Evolutionary conservation across 2,329 filamentous ascomycete genomes (phyloP), one percentile per base, ranked within the genome.

Genomic region (Simplicillium sp.): DNA sequence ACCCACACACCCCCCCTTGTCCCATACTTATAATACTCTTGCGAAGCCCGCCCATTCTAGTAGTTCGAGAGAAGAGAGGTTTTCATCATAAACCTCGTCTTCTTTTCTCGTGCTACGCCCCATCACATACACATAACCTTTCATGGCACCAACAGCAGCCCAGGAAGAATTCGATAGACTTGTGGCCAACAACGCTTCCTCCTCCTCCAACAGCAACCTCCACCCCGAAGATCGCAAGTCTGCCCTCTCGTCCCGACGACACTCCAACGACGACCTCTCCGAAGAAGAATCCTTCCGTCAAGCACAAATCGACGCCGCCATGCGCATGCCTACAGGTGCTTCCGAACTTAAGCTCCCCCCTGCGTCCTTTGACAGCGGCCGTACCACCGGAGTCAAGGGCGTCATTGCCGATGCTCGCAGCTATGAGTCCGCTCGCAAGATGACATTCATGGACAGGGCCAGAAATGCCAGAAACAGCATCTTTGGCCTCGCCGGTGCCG

Each of bases 351-450:
- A 71, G 54, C 75, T 84, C 45, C 78, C 78, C 12, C 77, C 76
- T 9, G 66, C 67, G 11, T 72, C 69, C 42, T 82, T 82, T 54
- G 77, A 85, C 58, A 77, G 68, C 40, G 80, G 82, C 43, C 75
- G 78, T 49, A 80, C 84, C 50, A 90, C 85, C 3, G 86, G 86
- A 36, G 85, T 88, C 50, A 90, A 90, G 67, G 86, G 86, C 47
- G 86, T 92, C 60, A 90, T 92, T 54, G 84, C 85, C 51, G 86
- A 92, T 57, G 86, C 86, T 31, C 74, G 84, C 54, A 79, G 80
- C 53, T 90, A 83, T 60, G 82, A 87, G 63, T 70, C 76, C 53
- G 82, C 83, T 11, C 71, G 73, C 50, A 70, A 70, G 53, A 63
- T 55, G 50, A 75, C 73, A 47, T 77, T 72, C 67, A 67, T 66